These are phyloP conservation scores for Miamiensis avidus DNA, from an alignment of 169 alveolate genomes.

Conservation along the genomic window DNA sequence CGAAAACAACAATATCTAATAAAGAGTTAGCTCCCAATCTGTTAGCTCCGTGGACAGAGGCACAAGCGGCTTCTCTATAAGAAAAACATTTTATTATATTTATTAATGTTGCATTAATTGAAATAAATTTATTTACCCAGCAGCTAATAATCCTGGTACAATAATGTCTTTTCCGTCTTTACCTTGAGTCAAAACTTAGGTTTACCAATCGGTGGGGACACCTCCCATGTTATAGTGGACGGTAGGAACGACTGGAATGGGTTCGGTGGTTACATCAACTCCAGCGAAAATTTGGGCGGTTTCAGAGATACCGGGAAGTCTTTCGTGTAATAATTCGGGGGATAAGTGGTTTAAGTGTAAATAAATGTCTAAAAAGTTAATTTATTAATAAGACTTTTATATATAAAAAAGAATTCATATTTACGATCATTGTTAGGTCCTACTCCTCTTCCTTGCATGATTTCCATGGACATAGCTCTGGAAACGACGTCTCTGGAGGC, in stretches of 20 bases:
- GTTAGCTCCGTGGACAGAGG: conserved; percentile 99
- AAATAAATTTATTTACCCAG: conserved; percentile 71
- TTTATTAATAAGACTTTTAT: conserved; percentile 48
- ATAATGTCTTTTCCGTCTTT: conserved; percentile 70
- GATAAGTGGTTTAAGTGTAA: conserved; percentile 94
- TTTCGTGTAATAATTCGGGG: conserved; percentile 91
- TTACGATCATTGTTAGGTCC: conserved; percentile 87
- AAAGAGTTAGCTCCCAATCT: conserved; percentile 98
- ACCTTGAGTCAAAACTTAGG: conserved; percentile 86
- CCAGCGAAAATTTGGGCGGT: conserved; percentile 98
- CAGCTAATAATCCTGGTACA: conserved; percentile 95
- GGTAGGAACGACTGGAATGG: conserved; percentile 97
- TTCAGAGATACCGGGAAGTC: conserved; percentile 97
- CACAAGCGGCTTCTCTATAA: conserved; percentile 95
- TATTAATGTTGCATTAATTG: background rate
- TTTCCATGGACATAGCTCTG: conserved; percentile 97
- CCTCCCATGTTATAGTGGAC: conserved; percentile 99
- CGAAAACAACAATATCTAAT: conserved; percentile 96
- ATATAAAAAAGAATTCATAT: background rate
- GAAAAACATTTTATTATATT: too few relatives aligned
- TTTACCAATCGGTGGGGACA: conserved; percentile 96
- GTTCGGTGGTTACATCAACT: conserved; percentile 94
- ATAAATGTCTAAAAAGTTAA: conserved; percentile 79
- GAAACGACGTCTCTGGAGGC: conserved; percentile 98
- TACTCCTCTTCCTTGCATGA: conserved; percentile 95